phyloP scores from a whole-genome alignment of 352 stramenopile species.

The Halophytophthora batemanensis region DNA sequence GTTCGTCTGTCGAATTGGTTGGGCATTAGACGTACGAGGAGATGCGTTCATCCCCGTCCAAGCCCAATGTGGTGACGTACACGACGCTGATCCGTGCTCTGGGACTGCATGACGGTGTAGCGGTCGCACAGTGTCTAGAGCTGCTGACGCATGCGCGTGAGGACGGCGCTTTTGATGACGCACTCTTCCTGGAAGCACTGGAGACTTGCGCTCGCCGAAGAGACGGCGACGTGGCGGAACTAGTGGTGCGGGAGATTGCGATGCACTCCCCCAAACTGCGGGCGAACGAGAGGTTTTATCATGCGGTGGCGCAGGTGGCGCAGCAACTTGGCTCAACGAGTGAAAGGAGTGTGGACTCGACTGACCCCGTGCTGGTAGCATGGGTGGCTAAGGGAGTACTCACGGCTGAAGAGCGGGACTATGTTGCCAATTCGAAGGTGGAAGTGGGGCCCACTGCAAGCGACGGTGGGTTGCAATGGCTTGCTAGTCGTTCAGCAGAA shows the following conservation, averaged over 20 bases:
- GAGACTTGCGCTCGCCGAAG: constrained; percentile 48
- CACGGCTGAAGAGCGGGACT: constrained; percentile 30
- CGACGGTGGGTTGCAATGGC: constrained; percentile 5
- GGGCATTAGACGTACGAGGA: constrained; percentile 52
- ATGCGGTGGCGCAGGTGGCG: constrained; percentile 37
- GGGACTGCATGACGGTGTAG: constrained; percentile 34
- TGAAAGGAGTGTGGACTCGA: constrained; percentile 3
- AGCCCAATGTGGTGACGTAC: constrained; percentile 76
- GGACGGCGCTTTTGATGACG: constrained; percentile 58
- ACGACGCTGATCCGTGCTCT: constrained; percentile 63
- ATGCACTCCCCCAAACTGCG: constrained; percentile 32
- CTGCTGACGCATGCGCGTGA: constrained; percentile 47
- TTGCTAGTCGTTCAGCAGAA: too few relatives aligned
- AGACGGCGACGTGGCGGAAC: constrained; percentile 25
- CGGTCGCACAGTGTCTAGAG: constrained; percentile 30
- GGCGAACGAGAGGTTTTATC: constrained; percentile 42
- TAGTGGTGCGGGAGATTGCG: constrained; percentile 35
- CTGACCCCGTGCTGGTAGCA: constrained; percentile 26
- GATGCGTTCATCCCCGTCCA: constrained; percentile 55
- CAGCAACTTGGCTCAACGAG: constrained; percentile 22
- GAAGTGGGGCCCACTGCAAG: constrained; percentile 11
- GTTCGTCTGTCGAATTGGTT: neutral
- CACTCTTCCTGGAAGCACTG: constrained; percentile 57
- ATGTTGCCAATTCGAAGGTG: constrained; percentile 13
- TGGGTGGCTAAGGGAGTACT: constrained; percentile 39